phyloP scores from a whole-genome alignment of 768 basidiomycete species.

The Brasilioporus rufonigricans region DNA sequence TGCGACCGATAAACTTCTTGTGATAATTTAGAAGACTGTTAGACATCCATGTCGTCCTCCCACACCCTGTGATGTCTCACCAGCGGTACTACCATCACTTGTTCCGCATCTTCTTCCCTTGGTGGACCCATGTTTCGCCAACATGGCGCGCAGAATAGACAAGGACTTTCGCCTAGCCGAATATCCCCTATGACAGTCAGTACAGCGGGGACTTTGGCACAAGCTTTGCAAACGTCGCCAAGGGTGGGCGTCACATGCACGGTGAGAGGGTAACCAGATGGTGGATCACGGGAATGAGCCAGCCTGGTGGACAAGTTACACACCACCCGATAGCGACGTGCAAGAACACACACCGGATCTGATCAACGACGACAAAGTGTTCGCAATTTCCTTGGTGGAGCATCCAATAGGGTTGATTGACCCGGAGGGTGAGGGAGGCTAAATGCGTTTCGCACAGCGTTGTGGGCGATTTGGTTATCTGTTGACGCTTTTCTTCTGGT shows the following conservation, averaged over 20 bases:
- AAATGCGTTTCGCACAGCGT: constrained; percentile 50
- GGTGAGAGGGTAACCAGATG: constrained; percentile 63
- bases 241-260: constrained; percentile 61
- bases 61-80: constrained; percentile 39
- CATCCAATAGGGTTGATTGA: constrained; percentile 80
- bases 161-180: constrained; percentile 76
- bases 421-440: constrained; percentile 52
- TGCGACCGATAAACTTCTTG: too few relatives aligned
- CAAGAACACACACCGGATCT: constrained; percentile 53
- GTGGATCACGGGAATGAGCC: constrained; percentile 54
- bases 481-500: constrained; percentile 29
- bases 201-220: constrained; percentile 66
- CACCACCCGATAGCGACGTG: not conserved
- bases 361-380: constrained; percentile 71
- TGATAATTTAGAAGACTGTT: not conserved
- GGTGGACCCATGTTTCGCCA: constrained; percentile 69
- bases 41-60: constrained; percentile 9
- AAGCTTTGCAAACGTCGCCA: constrained; percentile 65
- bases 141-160: constrained; percentile 67
- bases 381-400: constrained; percentile 81
- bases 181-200: constrained; percentile 68
- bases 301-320: constrained; percentile 40
- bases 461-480: constrained; percentile 39
- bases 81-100: constrained; percentile 52
- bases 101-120: constrained; percentile 34